Base-by-base conservation (phyloP, 2,329 filamentous ascomycete species). In the Epichloe sp. region DNA sequence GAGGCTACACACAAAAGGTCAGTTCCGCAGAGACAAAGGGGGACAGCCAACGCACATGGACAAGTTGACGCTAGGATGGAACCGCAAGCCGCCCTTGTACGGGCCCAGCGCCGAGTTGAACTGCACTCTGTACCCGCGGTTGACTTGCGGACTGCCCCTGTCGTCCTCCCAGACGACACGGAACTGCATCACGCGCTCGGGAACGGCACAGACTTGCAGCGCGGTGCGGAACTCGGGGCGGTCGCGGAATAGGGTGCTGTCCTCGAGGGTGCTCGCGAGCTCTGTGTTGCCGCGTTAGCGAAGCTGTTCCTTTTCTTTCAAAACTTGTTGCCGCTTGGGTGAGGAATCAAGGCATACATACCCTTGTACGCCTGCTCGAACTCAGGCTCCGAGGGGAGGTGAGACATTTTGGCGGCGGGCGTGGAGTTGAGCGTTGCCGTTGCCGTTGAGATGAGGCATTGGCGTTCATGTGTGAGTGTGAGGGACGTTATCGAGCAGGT, bases 311-410 rank as follows among this genome's bases (percentile, higher is more conserved):
- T 0, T 23, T 23, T 2, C 6, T 23, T 23, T 23, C 5, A 21
- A 21, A 4, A 7, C 34, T 12, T 7, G n/a, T 11, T 35, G 14
- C 7, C 5, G 4, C 12, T 23, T 44, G 3, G 12, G 23, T 43
- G 17, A 21, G 3, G 2, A 21, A 21, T 21, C 6, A 10, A 31
- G 14, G 10, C 21, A 31, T 47, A 94, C 21, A 11, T 47, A 94
- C 88, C 88, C 71, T 89, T 88, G 82, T 95, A 95, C 65, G 91
- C 91, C 81, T 97, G 91, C 82, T 96, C 83, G 76, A 97, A 97
- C 77, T 98, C 91, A 65, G 93, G 91, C 81, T 97, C 91, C 57
- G 75, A 74, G 49, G 87, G 82, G 64, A 93, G 78, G 76, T 93
- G 85, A 60, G 89, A 86, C 87, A 94, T 93, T 59, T 59, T 75